phyloP scores from a whole-genome alignment of 2,329 filamentous ascomycete species.

The Colletotrichum eremochloae region DNA sequence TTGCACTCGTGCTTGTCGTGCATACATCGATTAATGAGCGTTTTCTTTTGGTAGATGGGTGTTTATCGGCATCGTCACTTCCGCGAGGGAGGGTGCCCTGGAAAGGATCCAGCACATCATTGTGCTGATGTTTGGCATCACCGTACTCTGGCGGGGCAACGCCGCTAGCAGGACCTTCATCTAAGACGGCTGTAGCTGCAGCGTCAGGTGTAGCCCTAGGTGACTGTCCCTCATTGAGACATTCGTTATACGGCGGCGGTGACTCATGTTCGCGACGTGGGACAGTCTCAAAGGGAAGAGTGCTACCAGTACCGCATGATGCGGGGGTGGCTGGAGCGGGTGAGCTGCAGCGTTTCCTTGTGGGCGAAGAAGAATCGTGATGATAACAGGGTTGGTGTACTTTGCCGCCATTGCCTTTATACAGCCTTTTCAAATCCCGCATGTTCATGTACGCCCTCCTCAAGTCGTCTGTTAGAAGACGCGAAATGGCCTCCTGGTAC shows the following conservation, averaged over 20 bases:
- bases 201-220: not conserved
- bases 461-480: not conserved
- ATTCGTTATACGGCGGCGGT: slow-evolving; percentile 19
- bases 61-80: not conserved
- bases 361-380: not conserved
- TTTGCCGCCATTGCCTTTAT: not conserved
- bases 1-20: not conserved
- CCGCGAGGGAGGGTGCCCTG: not conserved
- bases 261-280: not conserved
- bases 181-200: not conserved
- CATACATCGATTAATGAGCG: not conserved
- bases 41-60: not conserved
- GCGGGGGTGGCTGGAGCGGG: not conserved
- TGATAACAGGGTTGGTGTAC: not conserved
- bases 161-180: not conserved
- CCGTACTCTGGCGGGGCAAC: not conserved
- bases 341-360: not conserved
- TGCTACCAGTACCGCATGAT: not conserved
- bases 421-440: not conserved
- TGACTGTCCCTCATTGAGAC: not conserved
- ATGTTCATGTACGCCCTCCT: slow-evolving; percentile 9
- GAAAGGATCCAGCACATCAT: not conserved
- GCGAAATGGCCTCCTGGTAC: not conserved
- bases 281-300: not conserved
- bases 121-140: not conserved